Evolutionary conservation across 164 flowering plant species (phyloP), one percentile per base, ranked within the genome.

Genomic region (Macadamia integrifolia): DNA sequence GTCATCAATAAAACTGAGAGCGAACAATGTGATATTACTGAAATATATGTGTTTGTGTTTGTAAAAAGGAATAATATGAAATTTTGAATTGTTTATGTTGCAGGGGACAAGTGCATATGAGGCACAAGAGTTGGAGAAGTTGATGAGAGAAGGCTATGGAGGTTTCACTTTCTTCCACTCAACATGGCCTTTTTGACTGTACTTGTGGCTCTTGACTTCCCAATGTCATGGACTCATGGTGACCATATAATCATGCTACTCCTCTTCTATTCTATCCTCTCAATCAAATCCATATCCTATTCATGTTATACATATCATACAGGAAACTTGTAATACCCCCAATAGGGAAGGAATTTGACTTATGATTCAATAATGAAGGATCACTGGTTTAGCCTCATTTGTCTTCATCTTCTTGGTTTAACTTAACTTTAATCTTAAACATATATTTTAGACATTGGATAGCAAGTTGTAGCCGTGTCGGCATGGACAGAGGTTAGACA

Each of bases 111-210:
- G 66, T 69, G 78, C 78, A 68, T 78, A 71, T 79, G 84, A 76
- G 64, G 78, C 68, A 69, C 73, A 69, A 65, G 84, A 76, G 59
- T 61, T 76, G 75, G 86, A 80, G 72, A 82, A 68, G 79, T 23
- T 75, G 68, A 64, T 73, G 60, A 82, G 84, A 73, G 85, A 78
- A 69, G 83, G 77, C 59, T 86, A 79, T 78, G 85, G 84, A 79
- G 89, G 79, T 14, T 28, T 71, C 66, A 61, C 77, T 66, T 66
- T 65, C 66, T 78, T 75, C 75, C 78, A 78, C 72, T 61, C 79
- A 64, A 65, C 76, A 67, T 72, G 72, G 74, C 77, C 75, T 55
- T 53, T 74, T 72, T 78, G 81, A 81, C 76, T 74, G 66, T 57
- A 65, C 71, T 70, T 66, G 69, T 67, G 78, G 71, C 70, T 50